Evolutionary conservation across 352 stramenopile species (phyloP), one percentile per base, ranked within the genome.

Genomic region (Pythium aristosporum): DNA sequence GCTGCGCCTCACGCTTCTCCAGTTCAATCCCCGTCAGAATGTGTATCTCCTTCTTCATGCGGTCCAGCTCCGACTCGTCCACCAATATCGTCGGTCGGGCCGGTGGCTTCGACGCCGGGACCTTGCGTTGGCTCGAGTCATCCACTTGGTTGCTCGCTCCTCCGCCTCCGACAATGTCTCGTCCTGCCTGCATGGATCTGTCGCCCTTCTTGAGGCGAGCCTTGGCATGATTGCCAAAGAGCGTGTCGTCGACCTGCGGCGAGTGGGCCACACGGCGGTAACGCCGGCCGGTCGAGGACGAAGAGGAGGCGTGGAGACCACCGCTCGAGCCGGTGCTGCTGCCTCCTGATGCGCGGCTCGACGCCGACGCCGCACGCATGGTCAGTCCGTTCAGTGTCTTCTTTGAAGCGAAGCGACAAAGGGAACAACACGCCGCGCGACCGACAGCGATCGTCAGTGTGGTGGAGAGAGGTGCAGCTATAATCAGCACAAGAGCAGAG

Each of bases 11-110:
- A n/a, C 87, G 65, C 28, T 71, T 73, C 47, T 92, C 83, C 4
- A 87, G 65, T 44, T 89, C 72, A 0, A 65, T 68, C 8, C 73
- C 43, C 1, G 73, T 89, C 25, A 89, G 65, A 57, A 93, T 93
- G 47, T 67, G 79, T 9, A 77, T 91, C 63, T 88, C 80, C 5
- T 77, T 58, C 73, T 87, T 87, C n/a, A 90, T 88, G 57, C 80
- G 78, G 10, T 70, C 43, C 11, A 89, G 60, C 18, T 89, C 79
- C 42, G 74, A 66, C 21, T 82, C 75, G 4, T 57, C 68, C 3
- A 89, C 49, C 0, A 82, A 48, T 2, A 76, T 73, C 4, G 55
- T 56, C 12, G 60, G 53, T 10, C 59, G 49, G 11, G 65, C 25
- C 7, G 62, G 32, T 30, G 59, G 47, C 44, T 65, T 25, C 36